Conservation (phyloP, 192 early-diverging fungal species). For the Backusella macrospora region DNA sequence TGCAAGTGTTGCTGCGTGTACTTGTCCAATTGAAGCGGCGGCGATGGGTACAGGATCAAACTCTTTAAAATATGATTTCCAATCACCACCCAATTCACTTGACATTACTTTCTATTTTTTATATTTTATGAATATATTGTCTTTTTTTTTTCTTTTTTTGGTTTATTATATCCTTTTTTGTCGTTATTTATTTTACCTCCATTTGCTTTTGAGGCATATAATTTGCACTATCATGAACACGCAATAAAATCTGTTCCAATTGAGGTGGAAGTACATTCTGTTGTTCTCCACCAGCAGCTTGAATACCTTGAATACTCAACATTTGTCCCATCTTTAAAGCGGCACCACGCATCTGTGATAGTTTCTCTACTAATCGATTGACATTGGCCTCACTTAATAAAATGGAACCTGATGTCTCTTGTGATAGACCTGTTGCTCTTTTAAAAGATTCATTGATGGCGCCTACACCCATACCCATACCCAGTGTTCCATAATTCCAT, state of each 20-base stretch:
- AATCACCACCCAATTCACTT: slow-evolving; percentile 70
- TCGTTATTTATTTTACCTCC: slow-evolving; percentile 62
- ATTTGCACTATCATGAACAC: slow-evolving; percentile 94
- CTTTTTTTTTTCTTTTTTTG: slow-evolving; percentile 13
- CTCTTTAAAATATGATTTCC: slow-evolving; percentile 65
- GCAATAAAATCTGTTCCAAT: slow-evolving; percentile 76
- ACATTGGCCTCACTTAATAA: slow-evolving; percentile 80
- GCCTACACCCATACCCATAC: slow-evolving; percentile 71
- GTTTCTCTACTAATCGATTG: slow-evolving; percentile 82
- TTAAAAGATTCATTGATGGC: slow-evolving; percentile 67
- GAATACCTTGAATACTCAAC: slow-evolving; percentile 90
- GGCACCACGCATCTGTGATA: slow-evolving; percentile 94
- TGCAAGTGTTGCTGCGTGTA: slow-evolving; percentile 64
- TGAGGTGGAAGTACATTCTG: slow-evolving; percentile 72
- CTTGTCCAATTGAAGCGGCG: slow-evolving; percentile 89
- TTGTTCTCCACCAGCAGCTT: slow-evolving; percentile 40
- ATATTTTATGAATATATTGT: background rate
- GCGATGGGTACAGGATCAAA: slow-evolving; percentile 90
- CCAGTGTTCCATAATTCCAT: slow-evolving; percentile 83
- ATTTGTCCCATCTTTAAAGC: slow-evolving; percentile 98
- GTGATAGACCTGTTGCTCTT: slow-evolving; percentile 59
- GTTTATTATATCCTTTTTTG: no score
- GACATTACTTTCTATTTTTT: slow-evolving; percentile 57
- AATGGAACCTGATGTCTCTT: slow-evolving; percentile 40
- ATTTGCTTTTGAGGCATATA: slow-evolving; percentile 93